Conservation (phyloP, 371 early-diverging fungal genomes). For the Choanephora cucurbitarum region DNA sequence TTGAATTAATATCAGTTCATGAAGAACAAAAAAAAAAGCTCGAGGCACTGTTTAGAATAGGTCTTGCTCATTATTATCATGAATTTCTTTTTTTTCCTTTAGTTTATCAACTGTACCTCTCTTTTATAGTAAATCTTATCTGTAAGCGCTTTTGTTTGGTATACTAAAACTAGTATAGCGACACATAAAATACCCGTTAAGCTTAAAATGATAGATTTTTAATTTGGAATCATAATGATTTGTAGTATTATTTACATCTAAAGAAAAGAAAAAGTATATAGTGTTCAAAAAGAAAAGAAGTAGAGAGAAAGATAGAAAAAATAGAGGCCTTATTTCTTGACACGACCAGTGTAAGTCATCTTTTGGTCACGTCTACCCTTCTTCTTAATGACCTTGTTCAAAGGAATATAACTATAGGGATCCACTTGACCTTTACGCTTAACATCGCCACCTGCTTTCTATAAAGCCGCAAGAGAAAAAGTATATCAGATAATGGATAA, state of each 20-base stretch:
- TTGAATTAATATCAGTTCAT: too few relatives aligned
- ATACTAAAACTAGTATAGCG: too few relatives aligned
- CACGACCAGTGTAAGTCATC: slow-evolving; percentile 49
- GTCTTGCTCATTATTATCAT: too few relatives aligned
- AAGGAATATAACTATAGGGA: slow-evolving; percentile 95
- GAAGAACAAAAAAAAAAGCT: neutral
- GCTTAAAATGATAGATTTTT: slow-evolving; percentile 3
- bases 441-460: slow-evolving; percentile 92
- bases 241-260: neutral
- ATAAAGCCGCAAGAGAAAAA: neutral
- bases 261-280: neutral
- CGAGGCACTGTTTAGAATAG: too few relatives aligned
- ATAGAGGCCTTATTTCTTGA: slow-evolving; percentile 48
- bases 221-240: neutral
- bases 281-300: neutral
- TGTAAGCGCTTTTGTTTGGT: too few relatives aligned
- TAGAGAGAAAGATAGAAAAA: neutral
- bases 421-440: slow-evolving; percentile 86
- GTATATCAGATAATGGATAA: neutral
- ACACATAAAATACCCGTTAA: slow-evolving; percentile 13
- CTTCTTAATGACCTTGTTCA: slow-evolving; percentile 61
- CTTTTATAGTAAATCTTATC: too few relatives aligned
- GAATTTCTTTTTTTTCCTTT: too few relatives aligned
- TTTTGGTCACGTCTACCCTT: slow-evolving; percentile 46
- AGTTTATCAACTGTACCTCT: too few relatives aligned